Evolutionary conservation across 208 protist species (phyloP), one percentile per base, ranked within the genome.

Genomic region (Trypanosoma scelopori): DNA sequence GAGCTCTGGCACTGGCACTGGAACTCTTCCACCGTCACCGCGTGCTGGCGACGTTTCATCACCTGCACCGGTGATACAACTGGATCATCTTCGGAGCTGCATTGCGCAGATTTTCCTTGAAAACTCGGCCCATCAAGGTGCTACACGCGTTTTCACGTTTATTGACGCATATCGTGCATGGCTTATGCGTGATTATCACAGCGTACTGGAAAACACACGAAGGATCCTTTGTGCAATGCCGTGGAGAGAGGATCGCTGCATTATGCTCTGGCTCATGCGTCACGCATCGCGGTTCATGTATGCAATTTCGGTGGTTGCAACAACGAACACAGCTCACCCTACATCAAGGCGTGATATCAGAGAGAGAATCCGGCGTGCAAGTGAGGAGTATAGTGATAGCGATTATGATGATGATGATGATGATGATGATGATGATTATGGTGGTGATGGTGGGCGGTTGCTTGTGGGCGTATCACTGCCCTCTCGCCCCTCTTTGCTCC

Each of bases 271-370:
- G 47, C 18, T 69, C 43, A 56, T 58, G 37, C 53, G 41, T 35
- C 43, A 69, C n/a, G 52, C 46, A 13, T 52, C 42, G 13, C 64
- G 35, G 15, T 69, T 69, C 41, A 69, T 69, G n/a, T 41, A 69
- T 30, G 35, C 30, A 5, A 55, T 49, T 61, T 0, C 28, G 5
- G 22, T 60, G 35, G 35, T 56, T 28, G 5, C 45, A 7, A 43
- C 35, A 32, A 69, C 43, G 20, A 69, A 69, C 35, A 51, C 43
- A 18, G 9, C 51, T 16, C 32, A 69, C 32, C 15, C 22, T 42
- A 53, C 13, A 23, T 1, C 37, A 20, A 45, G 41, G 13, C 27
- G 28, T 32, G 39, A 60, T n/a, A 39, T 69, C 6, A 27, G 50
- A 28, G n/a, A 2, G 28, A 46, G 20, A 11, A 4, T 59, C 5